Evolutionary conservation across 208 protist genomes (phyloP).

Genomic region (Trypanosoma conorhini): DNA sequence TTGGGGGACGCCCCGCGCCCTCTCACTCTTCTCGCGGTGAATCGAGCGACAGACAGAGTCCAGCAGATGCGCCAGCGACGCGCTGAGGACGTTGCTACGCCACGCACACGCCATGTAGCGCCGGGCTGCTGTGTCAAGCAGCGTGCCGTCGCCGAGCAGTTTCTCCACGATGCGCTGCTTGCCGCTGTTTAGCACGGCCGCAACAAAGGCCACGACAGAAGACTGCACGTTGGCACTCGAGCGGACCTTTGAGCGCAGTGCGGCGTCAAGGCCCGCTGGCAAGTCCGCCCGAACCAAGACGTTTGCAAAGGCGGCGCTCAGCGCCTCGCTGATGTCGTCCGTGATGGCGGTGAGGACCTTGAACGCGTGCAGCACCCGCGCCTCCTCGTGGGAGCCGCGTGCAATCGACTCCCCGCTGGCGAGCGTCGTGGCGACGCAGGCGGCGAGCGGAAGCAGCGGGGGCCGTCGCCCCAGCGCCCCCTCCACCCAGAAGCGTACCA

Average conservation of each 20-base stretch:
- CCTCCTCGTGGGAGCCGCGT: conserved; percentile 30
- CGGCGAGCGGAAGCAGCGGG: conserved; percentile 38
- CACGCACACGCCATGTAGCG: conserved; percentile 44
- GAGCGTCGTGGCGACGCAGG: conserved; percentile 30
- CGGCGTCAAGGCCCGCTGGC: conserved; percentile 17
- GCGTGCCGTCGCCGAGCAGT: conserved; percentile 7
- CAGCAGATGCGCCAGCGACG: conserved; percentile 53
- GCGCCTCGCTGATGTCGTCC: conserved; percentile 30
- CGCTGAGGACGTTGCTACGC: conserved; percentile 55
- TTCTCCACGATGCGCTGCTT: conserved; percentile 11
- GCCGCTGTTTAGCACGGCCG: conserved; percentile 22
- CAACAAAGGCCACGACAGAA: conserved; percentile 45
- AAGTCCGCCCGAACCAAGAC: conserved; percentile 34
- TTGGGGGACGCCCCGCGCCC: neutral
- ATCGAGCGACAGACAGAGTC: conserved; percentile 42
- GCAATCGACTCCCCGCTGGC: neutral
- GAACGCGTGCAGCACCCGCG: conserved; percentile 47
- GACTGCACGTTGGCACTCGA: conserved; percentile 55
- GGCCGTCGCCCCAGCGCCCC: conserved; percentile 35
- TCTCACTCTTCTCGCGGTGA: conserved; percentile 46
- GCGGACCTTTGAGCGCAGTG: conserved; percentile 29
- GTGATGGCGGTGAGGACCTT: conserved; percentile 37
- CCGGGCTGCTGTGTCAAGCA: conserved; percentile 41
- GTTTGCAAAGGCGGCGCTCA: conserved; percentile 26
- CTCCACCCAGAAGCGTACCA: conserved; percentile 61